These are phyloP conservation scores for Vitis rotundifolia DNA, from an alignment of 164 flowering plant species.

Conservation along the genomic window DNA sequence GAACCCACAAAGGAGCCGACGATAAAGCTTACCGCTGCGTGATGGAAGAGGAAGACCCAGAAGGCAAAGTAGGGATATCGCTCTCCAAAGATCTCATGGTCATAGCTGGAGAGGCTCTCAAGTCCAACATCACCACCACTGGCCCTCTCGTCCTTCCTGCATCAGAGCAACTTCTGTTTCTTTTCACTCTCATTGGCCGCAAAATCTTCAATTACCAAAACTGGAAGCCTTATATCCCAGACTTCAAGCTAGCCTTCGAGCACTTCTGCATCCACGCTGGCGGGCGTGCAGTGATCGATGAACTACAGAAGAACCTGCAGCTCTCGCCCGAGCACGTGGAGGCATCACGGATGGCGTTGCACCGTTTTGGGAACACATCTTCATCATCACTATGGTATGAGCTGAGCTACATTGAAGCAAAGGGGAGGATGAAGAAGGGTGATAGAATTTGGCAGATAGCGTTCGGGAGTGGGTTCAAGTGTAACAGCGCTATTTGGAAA, in stretches of 20 bases:
- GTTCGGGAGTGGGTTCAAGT: conserved; percentile 68
- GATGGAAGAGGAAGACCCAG: conserved; percentile 48
- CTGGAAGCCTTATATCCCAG: conserved; percentile 68
- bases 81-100: conserved; percentile 62
- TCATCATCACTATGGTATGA: conserved; percentile 72
- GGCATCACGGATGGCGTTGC: conserved; percentile 68
- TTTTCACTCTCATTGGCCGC: conserved; percentile 41
- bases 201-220: conserved; percentile 52
- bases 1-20: conserved; percentile 61
- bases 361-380: conserved; percentile 66
- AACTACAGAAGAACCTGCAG: conserved; percentile 59
- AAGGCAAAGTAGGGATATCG: conserved; percentile 51
- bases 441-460: conserved; percentile 72
- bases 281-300: conserved; percentile 68
- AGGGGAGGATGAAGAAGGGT: conserved; percentile 66
- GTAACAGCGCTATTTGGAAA: conserved; percentile 75
- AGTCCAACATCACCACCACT: conserved; percentile 59
- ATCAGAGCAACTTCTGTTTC: conserved; percentile 54
- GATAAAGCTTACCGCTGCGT: conserved; percentile 57
- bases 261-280: conserved; percentile 83
- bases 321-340: conserved; percentile 60
- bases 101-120: conserved; percentile 67
- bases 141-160: conserved; percentile 66
- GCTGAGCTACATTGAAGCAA: conserved; percentile 55
- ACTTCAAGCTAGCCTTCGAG: conserved; percentile 68